Conservation (phyloP, 2,329 filamentous ascomycete genomes). For the Scolecobasidium constrictum region DNA sequence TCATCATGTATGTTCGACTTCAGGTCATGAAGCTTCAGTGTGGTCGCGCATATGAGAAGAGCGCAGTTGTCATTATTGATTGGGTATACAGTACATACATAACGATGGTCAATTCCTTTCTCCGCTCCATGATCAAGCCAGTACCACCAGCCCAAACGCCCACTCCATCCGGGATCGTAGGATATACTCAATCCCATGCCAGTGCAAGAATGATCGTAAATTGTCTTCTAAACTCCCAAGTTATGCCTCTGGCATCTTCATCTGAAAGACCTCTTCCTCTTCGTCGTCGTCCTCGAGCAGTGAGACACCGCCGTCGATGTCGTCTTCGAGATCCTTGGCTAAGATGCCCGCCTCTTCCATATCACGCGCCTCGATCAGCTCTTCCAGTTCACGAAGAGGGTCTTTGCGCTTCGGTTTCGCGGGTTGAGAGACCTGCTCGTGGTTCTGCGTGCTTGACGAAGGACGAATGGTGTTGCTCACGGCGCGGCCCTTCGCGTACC, state of each 20-base stretch:
- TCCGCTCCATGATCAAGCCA: no score
- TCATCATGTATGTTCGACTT: no score
- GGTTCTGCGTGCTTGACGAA: neutral
- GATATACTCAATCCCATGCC: no score
- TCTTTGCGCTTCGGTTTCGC: neutral
- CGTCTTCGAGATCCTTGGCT: slow-evolving; percentile 5
- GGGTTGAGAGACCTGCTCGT: neutral
- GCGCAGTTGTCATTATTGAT: no score
- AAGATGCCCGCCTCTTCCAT: neutral
- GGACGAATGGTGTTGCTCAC: slow-evolving; percentile 7
- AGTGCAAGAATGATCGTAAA: no score
- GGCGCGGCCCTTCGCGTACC: slow-evolving; percentile 10
- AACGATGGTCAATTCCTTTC: no score
- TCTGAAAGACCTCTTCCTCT: slow-evolving; percentile 8
- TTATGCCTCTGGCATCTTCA: slow-evolving; percentile 7
- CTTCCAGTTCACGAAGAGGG: slow-evolving; percentile 5
- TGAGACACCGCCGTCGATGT: slow-evolving; percentile 4
- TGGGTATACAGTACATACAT: no score
- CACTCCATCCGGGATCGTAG: no score
- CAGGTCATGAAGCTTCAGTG: no score
- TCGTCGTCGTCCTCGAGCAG: slow-evolving; percentile 1
- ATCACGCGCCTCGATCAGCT: slow-evolving; percentile 4
- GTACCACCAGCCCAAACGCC: no score
- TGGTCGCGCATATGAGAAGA: no score
- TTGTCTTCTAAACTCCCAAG: no score